Evolutionary conservation across 768 basidiomycete genomes (phyloP), one percentile per base, ranked within the genome.

Genomic region (Daedaleopsis nitida): DNA sequence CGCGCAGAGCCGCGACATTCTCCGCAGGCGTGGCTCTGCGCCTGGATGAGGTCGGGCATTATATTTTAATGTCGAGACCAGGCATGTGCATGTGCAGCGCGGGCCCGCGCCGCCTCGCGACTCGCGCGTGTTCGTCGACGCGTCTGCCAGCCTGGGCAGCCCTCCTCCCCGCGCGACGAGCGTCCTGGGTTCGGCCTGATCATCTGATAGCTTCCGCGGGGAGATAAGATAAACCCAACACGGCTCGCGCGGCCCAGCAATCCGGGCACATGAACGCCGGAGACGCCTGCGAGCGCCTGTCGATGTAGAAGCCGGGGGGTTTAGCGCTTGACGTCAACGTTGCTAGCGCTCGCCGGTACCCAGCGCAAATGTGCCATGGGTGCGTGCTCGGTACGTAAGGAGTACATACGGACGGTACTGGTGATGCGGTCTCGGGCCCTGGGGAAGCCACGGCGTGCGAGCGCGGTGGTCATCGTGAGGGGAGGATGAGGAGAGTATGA

Each of bases 131-230:
- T 7, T 7, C 27, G 27, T n/a, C n/a, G n/a, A n/a, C n/a, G n/a
- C n/a, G n/a, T n/a, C n/a, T n/a, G n/a, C n/a, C n/a, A n/a, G n/a
- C n/a, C n/a, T n/a, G n/a, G n/a, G n/a, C n/a, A n/a, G n/a, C n/a
- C n/a, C n/a, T n/a, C n/a, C n/a, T n/a, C n/a, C n/a, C n/a, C n/a
- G n/a, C n/a, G n/a, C n/a, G n/a, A n/a, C n/a, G n/a, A n/a, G n/a
- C n/a, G n/a, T 55, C 59, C 54, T 60, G 60, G 59, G 55, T 52
- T 48, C 39, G 49, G 39, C 48, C 49, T 52, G 50, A 57, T 62
- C 60, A 62, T 62, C 55, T 62, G 60, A 62, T 44, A 21, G 50
- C 43, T 27, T 55, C 49, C 60, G 60, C 57, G 60, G 56, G 60
- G 27, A 39, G 55, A 57, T 57, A 61, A 61, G 60, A 61, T 61